Base-by-base conservation (phyloP, 2,329 filamentous ascomycete species). In the Sporothrix euskadiensis region DNA sequence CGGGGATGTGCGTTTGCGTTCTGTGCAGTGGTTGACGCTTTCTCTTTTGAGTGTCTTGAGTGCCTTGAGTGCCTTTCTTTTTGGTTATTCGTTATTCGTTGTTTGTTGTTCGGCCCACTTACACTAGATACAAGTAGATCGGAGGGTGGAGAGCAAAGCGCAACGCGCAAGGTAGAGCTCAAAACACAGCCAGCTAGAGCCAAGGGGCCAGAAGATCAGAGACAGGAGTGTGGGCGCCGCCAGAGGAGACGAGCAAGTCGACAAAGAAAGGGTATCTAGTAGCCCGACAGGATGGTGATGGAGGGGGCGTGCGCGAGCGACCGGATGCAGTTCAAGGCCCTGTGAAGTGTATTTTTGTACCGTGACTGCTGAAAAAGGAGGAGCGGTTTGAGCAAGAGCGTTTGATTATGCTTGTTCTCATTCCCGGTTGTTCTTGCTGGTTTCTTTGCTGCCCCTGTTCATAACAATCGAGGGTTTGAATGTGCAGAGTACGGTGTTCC, bases 121-220 rank as follows among this genome's bases (percentile, higher is more conserved):
- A 63, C 57, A 63, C 57, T 41, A 41, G 57, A 63, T 63, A 9
- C 52, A 26, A 56, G 44, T 56, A 41, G 32, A 63, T 63, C 57
- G 57, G 57, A n/a, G 57, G 35, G 57, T 39, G 32, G 57, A 41
- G 57, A 63, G 57, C 56, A 35, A 19, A 44, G 35, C 56, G 16
- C 26, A 14, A 35, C 56, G 22, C 52, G 26, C 4, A 56, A 30
- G 14, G 12, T 26, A 22, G n/a, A 30, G 26, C 22, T 30, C 4
- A 41, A n/a, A 41, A 41, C n/a, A 65, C 19, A 65, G 61, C 39
- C 61, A 65, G 39, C 39, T 39, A 65, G 61, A 65, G 61, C 26
- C 65, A n/a, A 44, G 61, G 61, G 39, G 66, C 44, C 44, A 54
- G 35, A 69, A 69, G 61, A 65, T 65, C 39, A 47, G 39, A 65